These are phyloP conservation scores for Orbilia blumenaviensis DNA, from an alignment of 2,329 filamentous ascomycete genomes.

Conservation along the genomic window DNA sequence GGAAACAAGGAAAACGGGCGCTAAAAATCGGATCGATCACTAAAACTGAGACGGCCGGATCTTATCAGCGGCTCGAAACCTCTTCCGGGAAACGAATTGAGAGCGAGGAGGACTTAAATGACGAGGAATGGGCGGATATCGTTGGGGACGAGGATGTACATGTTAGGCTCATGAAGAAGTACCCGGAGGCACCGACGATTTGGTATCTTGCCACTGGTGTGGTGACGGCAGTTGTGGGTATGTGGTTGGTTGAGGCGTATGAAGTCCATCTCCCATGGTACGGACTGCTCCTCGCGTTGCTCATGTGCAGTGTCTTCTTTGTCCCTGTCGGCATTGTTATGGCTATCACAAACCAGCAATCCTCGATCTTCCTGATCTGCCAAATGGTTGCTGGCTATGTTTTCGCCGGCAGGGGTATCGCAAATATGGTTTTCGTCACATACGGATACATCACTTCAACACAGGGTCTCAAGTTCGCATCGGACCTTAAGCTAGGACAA, in stretches of 20 bases:
- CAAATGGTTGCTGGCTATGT: constrained; percentile 83
- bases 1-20: constrained; percentile 73
- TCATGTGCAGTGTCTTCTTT: constrained; percentile 81
- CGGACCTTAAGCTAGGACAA: constrained; percentile 85
- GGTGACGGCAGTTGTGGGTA: constrained; percentile 78
- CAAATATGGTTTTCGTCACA: constrained; percentile 92
- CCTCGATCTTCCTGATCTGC: constrained; percentile 84
- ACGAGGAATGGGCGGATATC: constrained; percentile 63
- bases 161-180: constrained; percentile 81
- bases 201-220: constrained; percentile 83
- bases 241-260: constrained; percentile 87
- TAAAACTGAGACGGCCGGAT: constrained; percentile 62
- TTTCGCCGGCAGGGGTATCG: constrained; percentile 84
- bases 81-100: constrained; percentile 15
- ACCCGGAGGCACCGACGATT: constrained; percentile 79
- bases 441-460: constrained; percentile 90
- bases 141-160: constrained; percentile 82
- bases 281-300: constrained; percentile 79
- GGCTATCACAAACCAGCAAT: constrained; percentile 90
- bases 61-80: constrained; percentile 45
- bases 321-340: constrained; percentile 92
- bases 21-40: constrained; percentile 40
- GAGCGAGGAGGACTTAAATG: constrained; percentile 45
- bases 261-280: constrained; percentile 88
- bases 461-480: constrained; percentile 87